Base-by-base conservation (phyloP, 805 yeast genomes). In the Groenewaldozyma salmanticensis region DNA sequence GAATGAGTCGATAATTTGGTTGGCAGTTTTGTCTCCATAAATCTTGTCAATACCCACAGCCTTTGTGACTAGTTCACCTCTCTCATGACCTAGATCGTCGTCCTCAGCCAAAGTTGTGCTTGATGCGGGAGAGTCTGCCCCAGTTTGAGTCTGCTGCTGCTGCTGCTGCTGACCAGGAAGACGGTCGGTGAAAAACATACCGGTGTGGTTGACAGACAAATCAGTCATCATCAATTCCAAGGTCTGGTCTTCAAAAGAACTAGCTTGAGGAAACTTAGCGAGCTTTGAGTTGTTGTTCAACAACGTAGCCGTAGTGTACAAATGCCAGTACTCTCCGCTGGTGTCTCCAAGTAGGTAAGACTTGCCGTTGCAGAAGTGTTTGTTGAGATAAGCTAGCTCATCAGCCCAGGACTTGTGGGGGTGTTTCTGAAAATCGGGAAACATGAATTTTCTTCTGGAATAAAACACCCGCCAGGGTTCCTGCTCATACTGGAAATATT, bases 191-290 rank as follows among this genome's bases (percentile, higher is more conserved):
- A 71, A 68, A 56, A 87, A 88, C 45, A 71, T 71, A 11, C 65
- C 60, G 2, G 92, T 76, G 42, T 67, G 66, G 2, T 54, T 61
- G 2, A 74, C 74, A 45, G 76, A 71, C 48, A 90, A 67, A 36
- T 81, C 88, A 1, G 96, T 86, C 98, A 90, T 90, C 57, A 90
- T 68, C 33, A 90, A 68, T 64, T 90, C 97, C 53, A 88, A 71
- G 2, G 95, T 86, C 58, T 82, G 85, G 60, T 81, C 90, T 38
- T 45, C 48, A 20, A 44, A 39, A 5, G 22, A 29, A 13, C 33
- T 20, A 18, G 7, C 38, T 15, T 11, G 13, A n/a, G 21, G 37
- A 6, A 34, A 21, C 11, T 32, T 35, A 6, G 36, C 9, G 15
- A 16, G 20, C 22, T 17, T 17, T 5, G 16, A 33, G 2, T 7